phyloP scores from a whole-genome alignment of 2,329 filamentous ascomycete genomes.

The Ophiostoma tasmaniense region DNA sequence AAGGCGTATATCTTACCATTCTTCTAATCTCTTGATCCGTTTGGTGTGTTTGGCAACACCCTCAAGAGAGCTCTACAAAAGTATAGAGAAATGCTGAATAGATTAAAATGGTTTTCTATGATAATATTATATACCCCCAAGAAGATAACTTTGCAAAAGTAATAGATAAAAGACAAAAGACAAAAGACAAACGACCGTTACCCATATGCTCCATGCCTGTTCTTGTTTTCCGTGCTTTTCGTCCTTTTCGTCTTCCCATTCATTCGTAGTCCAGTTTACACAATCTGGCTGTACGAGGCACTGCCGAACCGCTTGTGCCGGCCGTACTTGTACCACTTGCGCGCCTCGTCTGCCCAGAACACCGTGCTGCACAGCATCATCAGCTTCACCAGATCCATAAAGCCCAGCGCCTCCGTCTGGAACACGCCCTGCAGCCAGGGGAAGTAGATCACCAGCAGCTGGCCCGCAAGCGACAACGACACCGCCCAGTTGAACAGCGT shows the following conservation, averaged over 20 bases:
- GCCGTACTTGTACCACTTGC: constrained; percentile 68
- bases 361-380: constrained; percentile 74
- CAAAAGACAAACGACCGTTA: background rate
- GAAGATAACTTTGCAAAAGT: background rate
- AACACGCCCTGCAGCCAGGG: constrained; percentile 90
- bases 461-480: constrained; percentile 71
- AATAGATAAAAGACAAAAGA: background rate
- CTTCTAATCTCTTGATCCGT: background rate
- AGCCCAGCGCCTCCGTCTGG: constrained; percentile 77
- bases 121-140: background rate
- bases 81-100: too few relatives aligned
- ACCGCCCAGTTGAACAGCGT: constrained; percentile 97
- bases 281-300: background rate
- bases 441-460: constrained; percentile 87
- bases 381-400: constrained; percentile 66
- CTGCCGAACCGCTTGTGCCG: constrained; percentile 34
- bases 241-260: background rate
- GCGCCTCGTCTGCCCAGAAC: constrained; percentile 86
- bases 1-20: too few relatives aligned
- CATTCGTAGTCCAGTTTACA: background rate
- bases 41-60: background rate
- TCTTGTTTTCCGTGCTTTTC: background rate
- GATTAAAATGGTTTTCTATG: background rate
- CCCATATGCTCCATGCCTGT: background rate
- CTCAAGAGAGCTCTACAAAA: too few relatives aligned